Percentiles rank a stretch among this genome's conserved stretches.
Evolutionary conservation across 2,329 filamentous ascomycete species (phyloP).

Genomic region (Fusarium sp.): DNA sequence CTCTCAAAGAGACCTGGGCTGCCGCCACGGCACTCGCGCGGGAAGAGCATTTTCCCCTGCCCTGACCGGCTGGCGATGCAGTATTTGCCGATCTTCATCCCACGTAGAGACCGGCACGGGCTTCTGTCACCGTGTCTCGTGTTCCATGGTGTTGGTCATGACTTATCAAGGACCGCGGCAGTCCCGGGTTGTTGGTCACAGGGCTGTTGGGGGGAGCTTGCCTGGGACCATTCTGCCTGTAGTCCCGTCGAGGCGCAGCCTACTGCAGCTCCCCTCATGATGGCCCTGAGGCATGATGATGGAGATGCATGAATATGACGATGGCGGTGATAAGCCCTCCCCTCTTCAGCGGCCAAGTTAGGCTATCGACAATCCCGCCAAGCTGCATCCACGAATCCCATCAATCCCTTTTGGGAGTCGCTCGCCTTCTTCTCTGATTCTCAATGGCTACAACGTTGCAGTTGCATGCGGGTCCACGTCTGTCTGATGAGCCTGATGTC

Average conservation of each 20-base stretch:
- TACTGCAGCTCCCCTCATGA: constrained; percentile 8
- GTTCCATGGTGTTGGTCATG: constrained; percentile 12
- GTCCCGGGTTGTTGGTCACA: constrained; percentile 32
- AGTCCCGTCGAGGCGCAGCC: constrained; percentile 12
- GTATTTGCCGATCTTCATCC: constrained; percentile 36
- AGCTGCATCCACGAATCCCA: not conserved
- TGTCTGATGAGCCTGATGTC: not conserved
- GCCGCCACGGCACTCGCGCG: constrained; percentile 10
- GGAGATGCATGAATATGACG: constrained; percentile 22
- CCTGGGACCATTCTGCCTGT: constrained; percentile 1
- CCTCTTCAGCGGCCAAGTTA: not conserved
- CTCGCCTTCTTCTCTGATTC: not conserved
- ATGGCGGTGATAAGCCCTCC: not conserved
- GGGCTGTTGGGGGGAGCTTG: not conserved
- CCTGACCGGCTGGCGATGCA: constrained; percentile 1
- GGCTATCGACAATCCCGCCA: constrained; percentile 9
- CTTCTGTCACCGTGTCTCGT: constrained; percentile 9
- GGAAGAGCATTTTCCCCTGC: constrained; percentile 5
- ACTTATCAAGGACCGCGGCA: constrained; percentile 9
- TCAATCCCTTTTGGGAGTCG: constrained; percentile 11
- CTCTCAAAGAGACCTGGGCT: not conserved
- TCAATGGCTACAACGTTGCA: constrained; percentile 16
- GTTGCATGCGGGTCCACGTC: constrained; percentile 17
- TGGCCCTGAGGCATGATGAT: constrained; percentile 20
- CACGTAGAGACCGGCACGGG: constrained; percentile 17